Base-by-base conservation (phyloP, 2,329 filamentous ascomycete species). In the Lasiodiplodia gonubiensis region DNA sequence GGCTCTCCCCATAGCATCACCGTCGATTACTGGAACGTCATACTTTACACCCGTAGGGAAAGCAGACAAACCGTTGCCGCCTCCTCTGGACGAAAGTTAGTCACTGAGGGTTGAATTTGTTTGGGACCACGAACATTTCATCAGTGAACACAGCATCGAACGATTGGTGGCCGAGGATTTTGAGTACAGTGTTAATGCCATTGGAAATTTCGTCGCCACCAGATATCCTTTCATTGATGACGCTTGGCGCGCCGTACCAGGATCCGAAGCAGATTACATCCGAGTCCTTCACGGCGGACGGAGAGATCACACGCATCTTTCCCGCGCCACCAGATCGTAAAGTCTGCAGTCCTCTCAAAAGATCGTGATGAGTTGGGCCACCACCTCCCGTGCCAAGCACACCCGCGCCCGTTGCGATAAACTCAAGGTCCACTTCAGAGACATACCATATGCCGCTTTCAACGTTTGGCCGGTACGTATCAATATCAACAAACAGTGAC, bases 301-400 rank as follows among this genome's bases (percentile, higher is more conserved):
- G 75, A 55, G 52, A 55, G 1, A 85, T 74, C 1, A 84, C 76
- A 10, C 81, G 73, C 74, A 84, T 81, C 64, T 76, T 76, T 60
- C 78, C 71, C 49, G 1, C 74, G 74, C 0, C 72, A 0, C 86
- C 86, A 2, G 77, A 75, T 4, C 83, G 81, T 7, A 88, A 78
- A 69, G 85, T 83, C 52, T 84, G 35, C 12, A 68, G 52, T 55
- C 25, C 52, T 53, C 23, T 53, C 5, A 53, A 11, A 53, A 12
- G 88, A 77, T 77, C 85, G 83, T 30, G 25, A 77, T 1, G 84
- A 75, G 69, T 86, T 87, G 1, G 86, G 2, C 87, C 86, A 30
- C 87, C 87, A 7, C 87, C 86, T 21, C 86, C 88, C 0, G 86
- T 88, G 2, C 86, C 87, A 0, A 89, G 80, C 63, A 89, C 85